Percentiles rank a stretch among this genome's conserved stretches.
These are phyloP conservation scores for Dentipellis sp. DNA, from an alignment of 768 basidiomycete species.

Conservation along the genomic window DNA sequence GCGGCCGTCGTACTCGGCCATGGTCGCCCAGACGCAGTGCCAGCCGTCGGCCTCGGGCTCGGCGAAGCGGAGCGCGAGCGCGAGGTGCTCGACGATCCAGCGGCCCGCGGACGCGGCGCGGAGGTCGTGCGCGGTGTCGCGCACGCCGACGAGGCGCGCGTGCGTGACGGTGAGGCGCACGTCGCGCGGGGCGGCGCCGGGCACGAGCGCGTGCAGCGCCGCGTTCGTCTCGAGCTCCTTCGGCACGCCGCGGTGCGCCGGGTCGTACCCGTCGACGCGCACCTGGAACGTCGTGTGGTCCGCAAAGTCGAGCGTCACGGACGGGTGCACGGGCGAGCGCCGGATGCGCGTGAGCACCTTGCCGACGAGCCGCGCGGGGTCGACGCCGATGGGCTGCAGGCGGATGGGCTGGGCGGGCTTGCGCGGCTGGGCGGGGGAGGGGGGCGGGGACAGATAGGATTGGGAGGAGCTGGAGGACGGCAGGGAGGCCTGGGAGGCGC, in stretches of 20 bases:
- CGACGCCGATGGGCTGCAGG: constrained; percentile 18
- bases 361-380: constrained; percentile 23
- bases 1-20: constrained; percentile 38
- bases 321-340: constrained; percentile 24
- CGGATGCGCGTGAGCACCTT: constrained; percentile 23
- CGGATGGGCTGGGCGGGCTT: constrained; percentile 9
- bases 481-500: neutral
- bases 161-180: constrained; percentile 36
- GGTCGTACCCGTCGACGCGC: constrained; percentile 57
- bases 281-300: constrained; percentile 31
- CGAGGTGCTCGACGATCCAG: constrained; percentile 40
- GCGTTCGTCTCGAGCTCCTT: constrained; percentile 50
- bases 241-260: constrained; percentile 44
- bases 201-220: constrained; percentile 30
- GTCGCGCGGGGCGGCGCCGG: constrained; percentile 20
- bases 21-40: constrained; percentile 60
- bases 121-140: constrained; percentile 48
- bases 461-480: neutral
- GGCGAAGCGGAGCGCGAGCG: constrained; percentile 44
- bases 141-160: constrained; percentile 44
- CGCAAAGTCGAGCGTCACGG: constrained; percentile 26
- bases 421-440: constrained; percentile 2
- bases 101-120: constrained; percentile 20
- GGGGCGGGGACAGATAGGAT: constrained; percentile 2
- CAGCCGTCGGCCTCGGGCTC: constrained; percentile 40